Evolutionary conservation across 345 rosid species (phyloP).

Genomic region (Zanthoxylum bungeanum): DNA sequence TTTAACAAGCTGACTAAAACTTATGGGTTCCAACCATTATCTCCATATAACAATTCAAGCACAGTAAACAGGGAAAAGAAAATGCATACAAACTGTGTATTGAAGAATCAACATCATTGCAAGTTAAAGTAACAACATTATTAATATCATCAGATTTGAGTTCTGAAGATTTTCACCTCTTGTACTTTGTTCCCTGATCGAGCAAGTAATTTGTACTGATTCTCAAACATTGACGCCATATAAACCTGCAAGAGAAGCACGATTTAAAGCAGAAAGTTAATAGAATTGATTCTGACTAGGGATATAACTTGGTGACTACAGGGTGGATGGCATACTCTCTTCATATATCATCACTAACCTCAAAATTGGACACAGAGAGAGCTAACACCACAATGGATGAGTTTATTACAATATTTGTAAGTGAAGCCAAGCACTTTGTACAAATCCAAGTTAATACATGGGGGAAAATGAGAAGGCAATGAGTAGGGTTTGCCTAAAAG

Average conservation of each 20-base stretch:
- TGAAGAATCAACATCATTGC: not conserved
- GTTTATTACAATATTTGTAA: not conserved
- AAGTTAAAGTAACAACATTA: not conserved
- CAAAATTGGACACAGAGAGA: not conserved
- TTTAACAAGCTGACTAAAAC: not conserved
- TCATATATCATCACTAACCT: not conserved
- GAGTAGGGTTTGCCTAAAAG: not conserved
- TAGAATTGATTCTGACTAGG: not conserved
- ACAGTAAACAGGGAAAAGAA: not conserved
- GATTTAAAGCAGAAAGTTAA: not conserved
- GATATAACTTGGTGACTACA: not conserved
- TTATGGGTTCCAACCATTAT: not conserved
- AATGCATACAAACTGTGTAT: not conserved
- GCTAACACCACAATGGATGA: not conserved
- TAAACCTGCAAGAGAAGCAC: conserved; percentile 55
- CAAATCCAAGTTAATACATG: not conserved
- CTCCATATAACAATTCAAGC: not conserved
- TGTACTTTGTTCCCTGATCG: conserved; percentile 91
- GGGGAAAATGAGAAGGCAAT: too few species aligned
- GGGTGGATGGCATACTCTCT: not conserved
- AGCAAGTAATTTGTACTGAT: conserved; percentile 87
- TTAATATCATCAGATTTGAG: not conserved
- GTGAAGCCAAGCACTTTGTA: not conserved
- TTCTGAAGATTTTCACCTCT: conserved; percentile 48
- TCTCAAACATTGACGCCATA: conserved; percentile 90